Conservation (phyloP, 768 basidiomycete species). For the Mycena albidolilacea region DNA sequence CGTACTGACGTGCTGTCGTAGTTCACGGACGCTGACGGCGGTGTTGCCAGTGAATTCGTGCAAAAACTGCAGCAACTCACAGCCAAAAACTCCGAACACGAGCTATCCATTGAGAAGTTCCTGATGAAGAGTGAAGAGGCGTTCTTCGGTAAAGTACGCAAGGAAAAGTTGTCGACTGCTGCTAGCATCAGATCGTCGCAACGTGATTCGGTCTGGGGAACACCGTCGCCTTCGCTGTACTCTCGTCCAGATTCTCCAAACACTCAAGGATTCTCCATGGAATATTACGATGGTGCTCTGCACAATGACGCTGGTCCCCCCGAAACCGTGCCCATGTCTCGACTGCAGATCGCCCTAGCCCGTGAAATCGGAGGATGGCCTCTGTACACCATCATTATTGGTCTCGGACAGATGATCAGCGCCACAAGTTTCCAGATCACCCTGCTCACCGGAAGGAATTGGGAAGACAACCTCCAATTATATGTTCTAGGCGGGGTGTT, state of each 20-base stretch:
- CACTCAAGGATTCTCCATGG: conserved; percentile 61
- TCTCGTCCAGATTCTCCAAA: conserved; percentile 82
- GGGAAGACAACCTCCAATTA: conserved; percentile 83
- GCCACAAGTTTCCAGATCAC: conserved; percentile 97
- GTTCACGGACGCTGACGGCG: conserved; percentile 96
- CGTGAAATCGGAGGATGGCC: conserved; percentile 91
- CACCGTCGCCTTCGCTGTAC: conserved; percentile 73
- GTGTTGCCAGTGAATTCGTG: conserved; percentile 91
- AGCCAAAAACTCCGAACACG: conserved; percentile 91
- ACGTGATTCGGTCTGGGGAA: conserved; percentile 88
- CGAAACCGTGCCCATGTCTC: conserved; percentile 85
- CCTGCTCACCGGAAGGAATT: conserved; percentile 88
- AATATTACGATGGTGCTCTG: conserved; percentile 60
- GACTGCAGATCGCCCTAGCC: conserved; percentile 87
- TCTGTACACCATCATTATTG: conserved; percentile 91
- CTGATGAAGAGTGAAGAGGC: conserved; percentile 92
- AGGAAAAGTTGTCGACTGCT: conserved; percentile 88
- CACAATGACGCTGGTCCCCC: conserved; percentile 65
- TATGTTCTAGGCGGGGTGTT: conserved; percentile 95
- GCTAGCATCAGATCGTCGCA: conserved; percentile 84
- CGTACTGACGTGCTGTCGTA: conserved; percentile 46
- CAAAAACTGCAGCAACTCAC: conserved; percentile 84
- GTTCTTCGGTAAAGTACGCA: conserved; percentile 92
- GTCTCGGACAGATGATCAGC: conserved; percentile 89
- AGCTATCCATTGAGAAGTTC: conserved; percentile 93